Percentiles rank a stretch among this genome's conserved stretches.
These are phyloP conservation scores for Xerocomellus chrysenteron DNA, from an alignment of 768 basidiomycete species.

Conservation along the genomic window DNA sequence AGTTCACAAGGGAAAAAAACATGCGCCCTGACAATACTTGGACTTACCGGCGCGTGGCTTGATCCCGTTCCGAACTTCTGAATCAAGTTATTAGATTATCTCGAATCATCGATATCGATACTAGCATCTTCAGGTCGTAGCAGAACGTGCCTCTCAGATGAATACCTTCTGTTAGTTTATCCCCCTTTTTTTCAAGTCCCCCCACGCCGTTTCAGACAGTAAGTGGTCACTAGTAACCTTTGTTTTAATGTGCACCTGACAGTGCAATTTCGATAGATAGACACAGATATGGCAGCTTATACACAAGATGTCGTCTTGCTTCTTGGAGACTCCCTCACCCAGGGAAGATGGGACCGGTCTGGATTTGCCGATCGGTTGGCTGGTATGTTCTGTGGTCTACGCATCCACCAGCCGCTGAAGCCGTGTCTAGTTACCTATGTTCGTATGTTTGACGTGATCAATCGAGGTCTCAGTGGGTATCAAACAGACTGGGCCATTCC, in stretches of 20 bases:
- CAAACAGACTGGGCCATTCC: conserved; percentile 86
- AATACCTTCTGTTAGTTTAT: neutral
- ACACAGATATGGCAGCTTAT: conserved; percentile 44
- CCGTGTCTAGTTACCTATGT: conserved; percentile 61
- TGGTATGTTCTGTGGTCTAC: conserved; percentile 15
- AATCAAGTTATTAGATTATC: conserved; percentile 6
- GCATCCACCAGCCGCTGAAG: neutral
- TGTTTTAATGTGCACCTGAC: neutral
- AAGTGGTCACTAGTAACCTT: neutral
- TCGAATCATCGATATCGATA: neutral
- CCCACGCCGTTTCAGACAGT: neutral
- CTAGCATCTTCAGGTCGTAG: neutral
- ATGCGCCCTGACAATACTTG: no score
- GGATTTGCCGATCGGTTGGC: conserved; percentile 72
- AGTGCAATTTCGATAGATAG: neutral
- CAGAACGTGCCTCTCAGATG: neutral
- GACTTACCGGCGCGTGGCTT: neutral
- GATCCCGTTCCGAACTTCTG: neutral
- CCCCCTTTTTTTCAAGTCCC: no score
- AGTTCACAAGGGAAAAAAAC: neutral
- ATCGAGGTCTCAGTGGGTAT: conserved; percentile 83
- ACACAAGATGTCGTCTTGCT: conserved; percentile 69
- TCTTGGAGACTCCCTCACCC: conserved; percentile 82
- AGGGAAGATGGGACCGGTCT: conserved; percentile 56
- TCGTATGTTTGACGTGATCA: conserved; percentile 81